Conservation (phyloP, 495 filamentous ascomycete species). For the Evernia prunastri region DNA sequence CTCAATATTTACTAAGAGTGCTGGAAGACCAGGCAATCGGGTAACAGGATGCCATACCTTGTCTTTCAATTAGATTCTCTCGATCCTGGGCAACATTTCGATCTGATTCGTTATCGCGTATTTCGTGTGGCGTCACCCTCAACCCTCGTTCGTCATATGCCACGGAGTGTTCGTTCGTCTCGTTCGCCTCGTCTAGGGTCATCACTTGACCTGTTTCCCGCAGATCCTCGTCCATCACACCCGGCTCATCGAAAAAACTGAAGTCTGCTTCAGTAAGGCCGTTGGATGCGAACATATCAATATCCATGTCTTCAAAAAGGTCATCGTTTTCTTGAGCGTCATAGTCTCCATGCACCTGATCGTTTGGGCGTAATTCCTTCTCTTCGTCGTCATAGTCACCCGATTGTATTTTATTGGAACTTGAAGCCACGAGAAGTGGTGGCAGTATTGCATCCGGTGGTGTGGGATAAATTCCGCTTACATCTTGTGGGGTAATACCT, state of each 20-base stretch:
- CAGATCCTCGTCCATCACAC: slow-evolving; percentile 30
- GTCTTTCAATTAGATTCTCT: background rate
- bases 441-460: slow-evolving; percentile 68
- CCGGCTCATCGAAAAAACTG: slow-evolving; percentile 76
- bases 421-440: slow-evolving; percentile 39
- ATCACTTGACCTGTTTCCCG: slow-evolving; percentile 6
- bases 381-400: slow-evolving; percentile 39
- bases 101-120: background rate
- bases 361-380: slow-evolving; percentile 6
- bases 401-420: slow-evolving; percentile 41
- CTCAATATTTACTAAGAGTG: background rate
- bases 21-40: background rate
- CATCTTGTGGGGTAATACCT: slow-evolving; percentile 44
- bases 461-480: slow-evolving; percentile 75
- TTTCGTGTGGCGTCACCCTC: background rate
- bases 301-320: slow-evolving; percentile 63
- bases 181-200: background rate
- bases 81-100: background rate
- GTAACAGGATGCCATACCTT: background rate
- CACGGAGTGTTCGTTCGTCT: background rate
- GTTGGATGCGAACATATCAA: slow-evolving; percentile 70
- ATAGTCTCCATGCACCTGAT: slow-evolving; percentile 9
- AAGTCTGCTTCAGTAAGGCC: slow-evolving; percentile 88
- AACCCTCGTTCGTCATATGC: background rate
- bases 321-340: slow-evolving; percentile 46